These are phyloP conservation scores for Bathelium albidoporum DNA, from an alignment of 495 filamentous ascomycete species.

Conservation along the genomic window DNA sequence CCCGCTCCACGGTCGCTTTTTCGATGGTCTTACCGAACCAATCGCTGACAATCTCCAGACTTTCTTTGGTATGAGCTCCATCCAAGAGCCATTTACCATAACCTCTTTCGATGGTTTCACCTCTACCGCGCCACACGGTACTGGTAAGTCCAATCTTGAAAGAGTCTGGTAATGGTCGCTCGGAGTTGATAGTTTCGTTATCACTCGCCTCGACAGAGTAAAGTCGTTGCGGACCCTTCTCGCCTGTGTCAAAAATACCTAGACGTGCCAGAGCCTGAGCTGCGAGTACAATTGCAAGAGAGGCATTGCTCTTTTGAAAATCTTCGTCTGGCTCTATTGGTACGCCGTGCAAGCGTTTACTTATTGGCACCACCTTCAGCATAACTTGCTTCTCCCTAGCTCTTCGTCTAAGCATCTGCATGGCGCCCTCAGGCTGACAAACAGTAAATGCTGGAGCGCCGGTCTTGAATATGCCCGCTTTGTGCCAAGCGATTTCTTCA, in stretches of 20 bases:
- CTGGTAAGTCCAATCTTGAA: conserved; percentile 5
- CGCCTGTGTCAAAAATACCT: too few relatives aligned
- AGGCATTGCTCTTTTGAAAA: too few relatives aligned
- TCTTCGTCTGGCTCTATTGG: too few relatives aligned
- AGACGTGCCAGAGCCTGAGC: too few relatives aligned
- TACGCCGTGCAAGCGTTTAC: conserved; percentile 36
- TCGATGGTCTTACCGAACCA: conserved; percentile 31
- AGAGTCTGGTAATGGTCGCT: not conserved
- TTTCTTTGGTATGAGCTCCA: conserved; percentile 41
- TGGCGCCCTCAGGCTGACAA: conserved; percentile 6
- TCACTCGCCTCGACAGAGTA: too few relatives aligned
- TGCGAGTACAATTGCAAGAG: too few relatives aligned
- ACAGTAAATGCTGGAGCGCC: conserved; percentile 15
- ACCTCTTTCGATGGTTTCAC: too few relatives aligned
- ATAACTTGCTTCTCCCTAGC: conserved; percentile 13
- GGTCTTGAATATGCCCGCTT: conserved; percentile 24
- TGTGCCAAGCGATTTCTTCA: conserved; percentile 26
- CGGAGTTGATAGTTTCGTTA: too few relatives aligned
- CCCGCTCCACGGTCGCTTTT: not conserved
- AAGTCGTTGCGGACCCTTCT: too few relatives aligned
- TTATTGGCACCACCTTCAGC: conserved; percentile 26
- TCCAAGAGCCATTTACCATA: conserved; percentile 45
- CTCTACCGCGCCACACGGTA: conserved; percentile 13
- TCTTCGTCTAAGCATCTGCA: conserved; percentile 9
- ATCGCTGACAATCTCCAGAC: conserved; percentile 31